Base-by-base conservation (phyloP, 2,329 filamentous ascomycete genomes). In the Verticillium nubilum region DNA sequence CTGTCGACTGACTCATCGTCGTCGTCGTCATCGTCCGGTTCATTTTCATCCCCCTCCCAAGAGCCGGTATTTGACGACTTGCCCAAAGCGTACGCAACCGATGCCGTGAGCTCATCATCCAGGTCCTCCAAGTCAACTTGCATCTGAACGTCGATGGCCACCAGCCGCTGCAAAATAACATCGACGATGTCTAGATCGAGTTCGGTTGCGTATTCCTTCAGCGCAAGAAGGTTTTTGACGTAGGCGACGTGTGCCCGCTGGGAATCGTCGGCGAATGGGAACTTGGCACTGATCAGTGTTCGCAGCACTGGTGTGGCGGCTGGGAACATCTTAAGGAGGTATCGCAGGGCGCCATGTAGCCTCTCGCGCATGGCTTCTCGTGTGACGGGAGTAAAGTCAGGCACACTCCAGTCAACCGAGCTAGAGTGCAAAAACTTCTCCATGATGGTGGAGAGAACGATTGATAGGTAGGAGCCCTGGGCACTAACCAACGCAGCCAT, bases 101-200 rank as follows among this genome's bases (percentile, higher is more conserved):
- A 86, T 26, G 92, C 86, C 58, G 92, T 90, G 10, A 92, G 81
- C 59, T 96, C 91, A 63, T 98, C 94, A 63, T 97, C 94, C 62
- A 97, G 78, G 67, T 98, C 93, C 63, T 98, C 92, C 68, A 98
- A 79, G 68, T 98, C 93, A 56, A 93, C 85, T 74, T 97, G 94
- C 73, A 98, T 95, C 70, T 97, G 91, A 1, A 96, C 92, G 70
- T 99, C 95, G 60, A 98, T 91, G 74, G 95, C 95, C 68, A 98
- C 91, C 7, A 98, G 81, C 63, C 91, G 88, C 66, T 94, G 90
- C 50, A 92, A 89, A 54, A 98, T 89, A 13, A 96, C 78, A 59
- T 92, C 87, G 63, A 97, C 82, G 26, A 98, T 86, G 62, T 96
- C 90, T 7, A 89, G 85, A 62, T 88, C 88, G 35, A 97, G 77